Evolutionary conservation across 2,329 filamentous ascomycete genomes (phyloP), one percentile per base, ranked within the genome.

Genomic region (Fusarium brachygibbosum): DNA sequence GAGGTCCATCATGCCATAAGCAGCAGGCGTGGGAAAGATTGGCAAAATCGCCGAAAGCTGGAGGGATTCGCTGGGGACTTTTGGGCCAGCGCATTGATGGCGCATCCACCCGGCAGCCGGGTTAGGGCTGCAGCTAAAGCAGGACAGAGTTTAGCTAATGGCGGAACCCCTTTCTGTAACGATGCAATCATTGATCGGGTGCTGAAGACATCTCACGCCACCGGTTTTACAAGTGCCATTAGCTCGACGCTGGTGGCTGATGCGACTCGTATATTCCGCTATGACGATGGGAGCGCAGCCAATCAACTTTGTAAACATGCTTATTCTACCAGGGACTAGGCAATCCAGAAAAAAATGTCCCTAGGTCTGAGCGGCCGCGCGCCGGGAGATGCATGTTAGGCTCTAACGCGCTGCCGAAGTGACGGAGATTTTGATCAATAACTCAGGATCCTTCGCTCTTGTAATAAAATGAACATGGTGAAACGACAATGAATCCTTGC

Each of bases 21-120:
- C 65, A 57, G 38, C 54, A 37, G 60, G 50, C 56, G 21, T 14
- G 57, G 65, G n/a, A 66, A 60, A 48, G 65, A 69, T 69, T 59
- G 50, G 55, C 65, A 69, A 28, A 34, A 63, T 28, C n/a, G 29
- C 44, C 14, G 64, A 53, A 29, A 38, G 21, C 19, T 45, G 19
- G 19, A 38, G 17, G 32, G 55, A 32, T 19, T 38, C 11, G 16
- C 10, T 17, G 25, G 44, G 45, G 38, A 45, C 49, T 38, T 58
- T 37, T 40, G 32, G 28, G 11, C 31, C 42, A 19, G 16, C 23
- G 58, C 61, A 50, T 50, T 64, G 61, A 63, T 63, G n/a, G 19
- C 29, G 51, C 52, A 31, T 35, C 44, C 59, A 51, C 51, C 32
- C 19, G 17, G 12, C 21, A 41, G 38, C 46, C 21, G 35, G 45